A percentile compares a stretch with the other conserved stretches of the same genome.
Evolutionary conservation across 1,139 yeast genomes (phyloP).

Genomic region (Insectozyma bohioensis): DNA sequence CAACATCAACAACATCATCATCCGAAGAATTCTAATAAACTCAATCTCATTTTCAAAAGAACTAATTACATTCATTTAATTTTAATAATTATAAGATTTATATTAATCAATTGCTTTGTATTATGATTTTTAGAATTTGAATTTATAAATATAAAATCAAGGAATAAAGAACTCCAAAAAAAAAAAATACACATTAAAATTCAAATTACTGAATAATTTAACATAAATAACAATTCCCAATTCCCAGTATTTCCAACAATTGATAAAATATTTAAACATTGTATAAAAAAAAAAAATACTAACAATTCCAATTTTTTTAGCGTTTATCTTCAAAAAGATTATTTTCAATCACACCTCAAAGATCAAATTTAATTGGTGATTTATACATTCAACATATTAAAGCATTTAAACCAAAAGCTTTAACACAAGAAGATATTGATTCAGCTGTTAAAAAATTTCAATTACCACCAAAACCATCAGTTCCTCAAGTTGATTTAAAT

Average conservation of each 20-base stretch:
- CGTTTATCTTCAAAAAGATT: conserved; percentile 39
- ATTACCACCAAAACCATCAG: conserved; percentile 70
- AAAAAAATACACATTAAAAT: too few relatives aligned
- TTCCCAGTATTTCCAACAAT: not conserved
- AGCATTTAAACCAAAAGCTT: conserved; percentile 81
- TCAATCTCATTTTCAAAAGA: too few relatives aligned
- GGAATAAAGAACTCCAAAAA: too few relatives aligned
- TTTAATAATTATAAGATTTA: too few relatives aligned
- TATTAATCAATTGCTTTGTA: too few relatives aligned
- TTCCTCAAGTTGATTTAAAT: conserved; percentile 73
- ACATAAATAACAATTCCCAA: not conserved
- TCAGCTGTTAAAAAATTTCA: conserved; percentile 80
- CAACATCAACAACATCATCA: too few relatives aligned
- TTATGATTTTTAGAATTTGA: too few relatives aligned
- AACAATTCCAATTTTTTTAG: conserved; percentile 10
- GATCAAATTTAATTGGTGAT: conserved; percentile 72
- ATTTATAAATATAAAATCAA: too few relatives aligned
- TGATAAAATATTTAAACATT: too few relatives aligned
- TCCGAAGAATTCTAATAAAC: too few relatives aligned
- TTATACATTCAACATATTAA: conserved; percentile 85
- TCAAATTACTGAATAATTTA: too few relatives aligned
- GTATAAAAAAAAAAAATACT: conserved; percentile 1
- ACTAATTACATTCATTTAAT: too few relatives aligned
- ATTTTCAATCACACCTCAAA: conserved; percentile 46
- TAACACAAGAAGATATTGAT: conserved; percentile 72